Conservation (phyloP, 2,329 filamentous ascomycete species). For the Aureobasidium leucospermi region DNA sequence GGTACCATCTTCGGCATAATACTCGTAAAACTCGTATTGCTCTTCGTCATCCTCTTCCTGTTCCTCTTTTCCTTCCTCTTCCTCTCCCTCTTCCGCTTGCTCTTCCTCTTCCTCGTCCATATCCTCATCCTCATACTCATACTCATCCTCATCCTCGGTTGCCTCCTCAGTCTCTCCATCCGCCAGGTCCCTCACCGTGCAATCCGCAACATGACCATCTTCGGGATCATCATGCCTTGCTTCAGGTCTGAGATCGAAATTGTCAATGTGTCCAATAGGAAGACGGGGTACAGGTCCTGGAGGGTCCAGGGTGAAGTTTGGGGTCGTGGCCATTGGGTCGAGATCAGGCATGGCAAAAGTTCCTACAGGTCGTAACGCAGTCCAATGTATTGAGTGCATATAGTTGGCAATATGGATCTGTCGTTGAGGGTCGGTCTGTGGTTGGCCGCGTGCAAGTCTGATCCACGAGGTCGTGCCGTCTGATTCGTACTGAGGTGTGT, state of each 20-base stretch:
- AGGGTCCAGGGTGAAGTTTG: neutral
- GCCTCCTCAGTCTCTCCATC: neutral
- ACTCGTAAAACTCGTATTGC: too few species aligned
- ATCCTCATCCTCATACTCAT: neutral
- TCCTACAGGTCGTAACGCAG: neutral
- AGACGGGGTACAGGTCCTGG: neutral
- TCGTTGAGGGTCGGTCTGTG: neutral
- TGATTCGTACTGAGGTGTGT: neutral
- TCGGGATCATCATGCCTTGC: neutral
- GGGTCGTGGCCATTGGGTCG: neutral
- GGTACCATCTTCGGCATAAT: neutral
- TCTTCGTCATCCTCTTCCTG: neutral
- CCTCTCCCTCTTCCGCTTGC: neutral
- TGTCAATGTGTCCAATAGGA: neutral
- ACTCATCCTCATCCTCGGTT: neutral
- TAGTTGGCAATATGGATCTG: neutral
- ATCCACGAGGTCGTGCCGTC: neutral
- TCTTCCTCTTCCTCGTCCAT: neutral
- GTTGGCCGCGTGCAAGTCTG: neutral
- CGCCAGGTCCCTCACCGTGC: too few species aligned
- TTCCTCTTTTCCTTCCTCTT: neutral
- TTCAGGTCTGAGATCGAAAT: neutral
- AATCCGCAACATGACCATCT: conserved; percentile 3
- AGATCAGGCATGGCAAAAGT: neutral
- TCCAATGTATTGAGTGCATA: neutral